phyloP scores from a whole-genome alignment of 495 filamentous ascomycete genomes.

The Physcia stellaris region DNA sequence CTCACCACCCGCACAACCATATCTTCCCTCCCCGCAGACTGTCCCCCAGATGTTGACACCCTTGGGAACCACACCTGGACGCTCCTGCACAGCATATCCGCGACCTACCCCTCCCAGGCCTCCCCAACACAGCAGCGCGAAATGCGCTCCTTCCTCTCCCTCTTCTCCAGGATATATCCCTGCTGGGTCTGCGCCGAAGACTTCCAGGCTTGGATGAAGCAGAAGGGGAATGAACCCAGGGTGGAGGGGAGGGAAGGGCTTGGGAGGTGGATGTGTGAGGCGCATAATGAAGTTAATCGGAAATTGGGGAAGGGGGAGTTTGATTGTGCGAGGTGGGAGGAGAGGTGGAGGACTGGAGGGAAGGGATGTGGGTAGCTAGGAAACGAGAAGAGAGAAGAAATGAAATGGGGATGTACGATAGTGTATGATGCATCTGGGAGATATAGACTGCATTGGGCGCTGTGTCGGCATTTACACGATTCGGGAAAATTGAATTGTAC shows the following conservation, averaged over 20 bases:
- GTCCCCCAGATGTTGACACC: conserved; percentile 52
- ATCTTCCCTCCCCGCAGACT: conserved; percentile 21
- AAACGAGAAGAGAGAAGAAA: no score
- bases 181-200: conserved; percentile 94
- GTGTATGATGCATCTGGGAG: background rate
- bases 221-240: conserved; percentile 51
- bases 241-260: conserved; percentile 59
- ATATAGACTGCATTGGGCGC: background rate
- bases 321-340: conserved; percentile 84
- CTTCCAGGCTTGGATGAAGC: conserved; percentile 69
- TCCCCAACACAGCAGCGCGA: conserved; percentile 53
- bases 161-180: conserved; percentile 78
- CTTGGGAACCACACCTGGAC: conserved; percentile 88
- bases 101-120: conserved; percentile 63
- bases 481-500: no score
- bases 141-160: conserved; percentile 59
- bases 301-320: conserved; percentile 87
- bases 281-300: conserved; percentile 93
- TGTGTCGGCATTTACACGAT: no score
- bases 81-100: conserved; percentile 79
- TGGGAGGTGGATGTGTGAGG: conserved; percentile 89
- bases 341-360: conserved; percentile 90
- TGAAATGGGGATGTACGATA: background rate
- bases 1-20: conserved; percentile 12
- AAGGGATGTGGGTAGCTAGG: no score